Evolutionary conservation across 768 basidiomycete species (phyloP).

Genomic region (Russula abietina): DNA sequence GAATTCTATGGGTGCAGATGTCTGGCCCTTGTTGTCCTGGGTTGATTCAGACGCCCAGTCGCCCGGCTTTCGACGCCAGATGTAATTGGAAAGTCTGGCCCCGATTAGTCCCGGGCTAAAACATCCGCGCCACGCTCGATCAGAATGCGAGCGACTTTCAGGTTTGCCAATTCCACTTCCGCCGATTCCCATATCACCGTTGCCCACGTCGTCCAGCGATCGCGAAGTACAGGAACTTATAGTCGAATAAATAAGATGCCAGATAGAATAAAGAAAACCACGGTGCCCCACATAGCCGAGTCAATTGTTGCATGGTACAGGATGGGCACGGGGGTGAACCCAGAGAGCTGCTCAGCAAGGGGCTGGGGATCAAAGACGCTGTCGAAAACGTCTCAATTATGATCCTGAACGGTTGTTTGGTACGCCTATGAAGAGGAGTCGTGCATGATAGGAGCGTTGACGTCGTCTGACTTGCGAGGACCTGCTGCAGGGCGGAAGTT

Average conservation of each 20-base stretch:
- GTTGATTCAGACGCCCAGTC: no score
- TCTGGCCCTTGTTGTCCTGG: no score
- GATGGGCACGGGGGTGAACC: constrained; percentile 71
- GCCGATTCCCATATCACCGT: no score
- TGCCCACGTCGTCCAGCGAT: constrained; percentile 80
- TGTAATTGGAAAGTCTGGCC: no score
- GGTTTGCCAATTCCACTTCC: no score
- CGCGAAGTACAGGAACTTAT: constrained; percentile 58
- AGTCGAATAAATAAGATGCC: constrained; percentile 50
- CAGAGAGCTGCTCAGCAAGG: constrained; percentile 68
- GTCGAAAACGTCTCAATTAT: constrained; percentile 6
- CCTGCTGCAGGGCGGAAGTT: constrained; percentile 72
- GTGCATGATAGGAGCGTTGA: constrained; percentile 54
- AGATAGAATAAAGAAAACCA: constrained; percentile 42
- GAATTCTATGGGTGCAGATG: no score
- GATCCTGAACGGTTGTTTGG: not conserved
- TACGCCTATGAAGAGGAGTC: constrained; percentile 68
- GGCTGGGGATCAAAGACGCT: constrained; percentile 82
- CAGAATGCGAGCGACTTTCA: no score
- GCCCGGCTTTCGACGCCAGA: no score
- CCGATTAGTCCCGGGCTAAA: no score
- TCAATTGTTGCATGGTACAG: constrained; percentile 77
- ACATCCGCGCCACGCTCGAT: no score
- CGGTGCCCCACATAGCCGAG: constrained; percentile 53
- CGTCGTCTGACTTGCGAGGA: constrained; percentile 52